A percentile compares a stretch with the other conserved stretches of the same genome.
Conservation (phyloP, 225 moss, liverwort and hornwort species). For the Lunularia cruciata region DNA sequence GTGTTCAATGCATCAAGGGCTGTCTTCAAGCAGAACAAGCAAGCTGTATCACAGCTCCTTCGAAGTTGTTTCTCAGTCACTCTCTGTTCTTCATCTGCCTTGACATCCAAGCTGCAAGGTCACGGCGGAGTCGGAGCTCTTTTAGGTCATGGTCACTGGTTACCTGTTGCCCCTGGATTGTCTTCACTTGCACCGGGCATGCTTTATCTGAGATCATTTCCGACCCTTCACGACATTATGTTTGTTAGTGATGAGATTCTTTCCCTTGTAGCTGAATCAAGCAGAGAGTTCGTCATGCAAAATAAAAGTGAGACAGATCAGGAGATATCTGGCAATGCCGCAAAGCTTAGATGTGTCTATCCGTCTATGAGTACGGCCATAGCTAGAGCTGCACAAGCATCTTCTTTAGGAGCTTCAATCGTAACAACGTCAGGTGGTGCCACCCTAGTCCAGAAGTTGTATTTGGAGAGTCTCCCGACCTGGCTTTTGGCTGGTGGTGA, state of each 20-base stretch:
- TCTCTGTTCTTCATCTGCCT: constrained; percentile 54
- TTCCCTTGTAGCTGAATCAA: constrained; percentile 66
- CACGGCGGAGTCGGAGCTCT: constrained; percentile 85
- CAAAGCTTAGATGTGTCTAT: constrained; percentile 56
- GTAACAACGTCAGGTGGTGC: constrained; percentile 77
- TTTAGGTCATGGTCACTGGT: constrained; percentile 66
- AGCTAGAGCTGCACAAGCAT: constrained; percentile 69
- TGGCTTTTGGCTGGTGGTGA: constrained; percentile 79
- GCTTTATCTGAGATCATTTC: constrained; percentile 62
- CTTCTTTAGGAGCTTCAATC: constrained; percentile 75
- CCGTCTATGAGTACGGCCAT: constrained; percentile 57
- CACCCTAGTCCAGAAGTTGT: constrained; percentile 74
- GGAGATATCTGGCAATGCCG: constrained; percentile 24
- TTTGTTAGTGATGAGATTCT: constrained; percentile 83
- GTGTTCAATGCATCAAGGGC: constrained; percentile 60
- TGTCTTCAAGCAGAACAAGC: constrained; percentile 74
- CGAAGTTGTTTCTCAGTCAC: constrained; percentile 69
- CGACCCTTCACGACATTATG: constrained; percentile 81
- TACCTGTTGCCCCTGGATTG: constrained; percentile 29
- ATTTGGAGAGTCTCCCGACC: constrained; percentile 72
- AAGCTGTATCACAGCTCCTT: constrained; percentile 66
- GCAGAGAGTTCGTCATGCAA: constrained; percentile 52
- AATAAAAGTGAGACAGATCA: constrained; percentile 40
- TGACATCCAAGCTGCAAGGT: constrained; percentile 59
- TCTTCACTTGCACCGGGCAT: constrained; percentile 64